Evolutionary conservation across 805 yeast species (phyloP), one percentile per base, ranked within the genome.

Genomic region (Clavispora phyllophila): DNA sequence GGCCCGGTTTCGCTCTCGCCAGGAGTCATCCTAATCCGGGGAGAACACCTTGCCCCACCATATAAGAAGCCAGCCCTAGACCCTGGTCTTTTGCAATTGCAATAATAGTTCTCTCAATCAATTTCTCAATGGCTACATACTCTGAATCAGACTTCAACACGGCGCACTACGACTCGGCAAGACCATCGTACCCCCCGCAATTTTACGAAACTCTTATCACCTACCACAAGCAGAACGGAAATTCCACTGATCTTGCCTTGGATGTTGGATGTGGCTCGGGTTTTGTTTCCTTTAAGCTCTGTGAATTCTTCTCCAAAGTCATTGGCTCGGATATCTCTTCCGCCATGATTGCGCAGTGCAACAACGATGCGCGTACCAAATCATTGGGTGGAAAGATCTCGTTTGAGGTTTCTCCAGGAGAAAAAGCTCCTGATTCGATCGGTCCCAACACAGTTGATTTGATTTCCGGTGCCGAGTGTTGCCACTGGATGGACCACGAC

Each of bases 261-360:
- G 96, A 88, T 62, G 63, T 83, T 4, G 95, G 93, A 0, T 83
- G 89, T 60, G 95, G 95, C 0, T 77, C 93, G 0, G 95, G 95
- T 0, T 79, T 79, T 47, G 91, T 83, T 1, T 74, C 90, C 0
- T 68, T 73, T 44, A 77, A 79, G 33, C 55, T 82, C 28, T 51
- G 72, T 3, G 49, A 61, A 1, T 58, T 64, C 39, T 79, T 81
- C 50, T 57, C 68, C n/a, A 49, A 61, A 15, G 78, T 79, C 1
- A 63, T 80, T 22, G 95, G 91, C 1, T 65, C 80, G 1, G 95
- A 86, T 57, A 65, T 76, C 2, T 79, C 87, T 0, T 56, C 56
- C 1, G 62, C 63, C 1, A 84, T 84, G 91, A 65, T 83, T 14
- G 40, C 44, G 3, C 54, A 56, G 40, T 62, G 68, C 41, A 47